These are phyloP conservation scores for Mycena filopes DNA, from an alignment of 768 basidiomycete genomes.

Conservation along the genomic window DNA sequence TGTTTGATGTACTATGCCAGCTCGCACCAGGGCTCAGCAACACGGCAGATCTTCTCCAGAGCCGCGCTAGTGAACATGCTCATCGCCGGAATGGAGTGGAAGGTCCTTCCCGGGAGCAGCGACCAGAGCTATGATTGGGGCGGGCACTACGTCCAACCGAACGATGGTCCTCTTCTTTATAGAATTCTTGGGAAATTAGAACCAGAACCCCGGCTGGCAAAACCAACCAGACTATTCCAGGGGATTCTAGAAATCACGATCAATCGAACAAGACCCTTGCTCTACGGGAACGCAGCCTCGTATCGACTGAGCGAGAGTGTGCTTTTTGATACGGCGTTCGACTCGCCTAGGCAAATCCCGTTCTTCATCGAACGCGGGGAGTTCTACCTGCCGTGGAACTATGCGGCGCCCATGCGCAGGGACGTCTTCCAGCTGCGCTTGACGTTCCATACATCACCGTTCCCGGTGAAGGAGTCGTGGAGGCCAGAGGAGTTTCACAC, in stretches of 20 bases:
- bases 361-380: conserved; percentile 16
- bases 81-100: conserved; percentile 14
- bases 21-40: neutral
- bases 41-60: neutral
- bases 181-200: neutral
- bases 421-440: conserved; percentile 5
- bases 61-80: neutral
- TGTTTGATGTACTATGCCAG: neutral
- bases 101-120: neutral
- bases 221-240: conserved; percentile 1
- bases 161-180: neutral
- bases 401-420: neutral
- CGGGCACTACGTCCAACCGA: neutral
- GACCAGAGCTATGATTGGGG: neutral
- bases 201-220: neutral
- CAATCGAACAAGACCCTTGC: neutral
- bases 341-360: neutral
- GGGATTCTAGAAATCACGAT: conserved; percentile 4
- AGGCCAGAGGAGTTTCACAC: neutral
- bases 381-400: neutral
- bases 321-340: conserved; percentile 11
- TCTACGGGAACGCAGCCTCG: neutral
- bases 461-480: neutral
- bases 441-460: conserved; percentile 3
- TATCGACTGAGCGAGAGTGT: conserved; percentile 4